A percentile compares a stretch with the other conserved stretches of the same genome.
These are phyloP conservation scores for Cyclostephanos invisitatus DNA, from an alignment of 108 stramenopile species.

Conservation along the genomic window DNA sequence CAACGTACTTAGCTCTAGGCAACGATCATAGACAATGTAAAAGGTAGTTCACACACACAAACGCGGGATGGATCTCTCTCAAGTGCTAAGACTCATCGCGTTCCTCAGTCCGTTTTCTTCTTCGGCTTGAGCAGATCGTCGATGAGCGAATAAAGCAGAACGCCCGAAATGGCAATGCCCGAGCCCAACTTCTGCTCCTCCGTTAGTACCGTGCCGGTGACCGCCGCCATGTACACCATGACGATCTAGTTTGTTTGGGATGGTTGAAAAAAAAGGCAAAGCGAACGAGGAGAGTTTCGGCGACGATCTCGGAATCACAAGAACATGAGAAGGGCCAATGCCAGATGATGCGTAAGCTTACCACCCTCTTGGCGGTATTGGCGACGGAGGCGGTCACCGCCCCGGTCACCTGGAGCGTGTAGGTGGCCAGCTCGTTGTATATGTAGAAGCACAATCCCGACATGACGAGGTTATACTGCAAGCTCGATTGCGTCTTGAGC, in stretches of 20 bases:
- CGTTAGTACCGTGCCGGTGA: slow-evolving; percentile 55
- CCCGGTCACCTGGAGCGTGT: slow-evolving; percentile 57
- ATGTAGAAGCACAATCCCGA: slow-evolving; percentile 59
- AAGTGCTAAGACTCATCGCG: too few relatives aligned
- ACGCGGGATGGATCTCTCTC: too few relatives aligned
- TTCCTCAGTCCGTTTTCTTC: slow-evolving; percentile 12
- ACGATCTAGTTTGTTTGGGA: slow-evolving; percentile 30
- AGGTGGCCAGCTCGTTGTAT: slow-evolving; percentile 66
- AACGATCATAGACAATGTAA: too few relatives aligned
- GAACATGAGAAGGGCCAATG: neutral
- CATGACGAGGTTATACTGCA: slow-evolving; percentile 60
- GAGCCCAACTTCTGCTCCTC: slow-evolving; percentile 57
- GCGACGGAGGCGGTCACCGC: slow-evolving; percentile 61
- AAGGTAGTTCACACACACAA: too few relatives aligned
- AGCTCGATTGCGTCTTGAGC: slow-evolving; percentile 43
- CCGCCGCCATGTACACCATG: slow-evolving; percentile 63
- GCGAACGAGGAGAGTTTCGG: neutral
- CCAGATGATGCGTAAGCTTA: neutral
- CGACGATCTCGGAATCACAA: neutral
- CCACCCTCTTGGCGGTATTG: slow-evolving; percentile 63
- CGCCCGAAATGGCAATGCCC: slow-evolving; percentile 53
- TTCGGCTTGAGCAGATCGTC: slow-evolving; percentile 57
- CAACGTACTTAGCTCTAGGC: too few relatives aligned
- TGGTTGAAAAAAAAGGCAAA: neutral
- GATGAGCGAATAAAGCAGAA: slow-evolving; percentile 57